Base-by-base conservation (phyloP, 768 basidiomycete species). In the button mushroom (Agaricus bisporus) region DNA sequence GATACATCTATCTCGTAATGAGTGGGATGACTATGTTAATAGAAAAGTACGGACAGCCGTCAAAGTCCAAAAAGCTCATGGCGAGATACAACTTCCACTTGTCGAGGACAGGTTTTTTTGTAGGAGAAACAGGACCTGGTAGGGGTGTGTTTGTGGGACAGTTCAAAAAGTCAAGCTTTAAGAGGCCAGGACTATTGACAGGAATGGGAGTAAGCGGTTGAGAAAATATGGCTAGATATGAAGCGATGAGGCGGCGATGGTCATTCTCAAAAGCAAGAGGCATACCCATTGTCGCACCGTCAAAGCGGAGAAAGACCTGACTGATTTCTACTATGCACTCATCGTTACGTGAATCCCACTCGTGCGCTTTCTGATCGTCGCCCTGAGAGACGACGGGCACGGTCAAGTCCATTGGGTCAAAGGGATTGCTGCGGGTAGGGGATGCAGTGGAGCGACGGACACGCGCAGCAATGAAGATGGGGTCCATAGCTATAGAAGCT, bases 381-480 rank as follows among this genome's bases (percentile, higher is more conserved):
- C 36, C 65, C 61, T 9, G 64, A 45, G 22, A 73, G 54, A 25
- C 71, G 1, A 76, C 61, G 1, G 70, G 60, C 6, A 75, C 56
- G 18, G 66, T 66, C 3, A 82, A 66, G 57, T 78, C 74, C 63
- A 82, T 71, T 17, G 76, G 63, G 49, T 69, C 67, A 53, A 71
- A 70, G 5, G 64, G 64, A 35, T 66, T 51, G 15, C 59, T 55
- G 18, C 57, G 57, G 5, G 58, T 42, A 3, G 64, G 57, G 11
- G 82, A 81, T 15, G 61, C 54, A 3, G 84, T 85, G 45, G 75
- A 68, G 38, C 76, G 66, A 56, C 72, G 73, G 15, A 83, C 81
- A 49, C 82, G 78, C 60, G 79, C 85, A 10, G 87, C 87, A 22
- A 89, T 67, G 38, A 87, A 47, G 29, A 88, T 70, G 8, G 82